These are phyloP conservation scores for Calcarisporium arbuscula DNA, from an alignment of 2,329 filamentous ascomycete species.

Conservation along the genomic window DNA sequence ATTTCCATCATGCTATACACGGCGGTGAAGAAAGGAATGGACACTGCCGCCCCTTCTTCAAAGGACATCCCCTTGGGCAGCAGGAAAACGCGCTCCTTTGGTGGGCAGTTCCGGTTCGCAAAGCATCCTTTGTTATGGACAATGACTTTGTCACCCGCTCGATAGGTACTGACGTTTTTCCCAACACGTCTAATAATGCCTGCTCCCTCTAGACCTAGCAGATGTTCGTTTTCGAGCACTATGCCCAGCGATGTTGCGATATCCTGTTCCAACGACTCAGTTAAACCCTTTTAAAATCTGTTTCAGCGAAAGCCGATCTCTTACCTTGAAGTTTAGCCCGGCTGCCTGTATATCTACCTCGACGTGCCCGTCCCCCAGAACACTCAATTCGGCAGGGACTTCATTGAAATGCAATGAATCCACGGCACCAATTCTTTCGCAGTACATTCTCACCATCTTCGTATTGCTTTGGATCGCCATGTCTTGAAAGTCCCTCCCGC, in stretches of 20 bases:
- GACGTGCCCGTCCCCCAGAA: neutral
- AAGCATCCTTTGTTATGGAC: neutral
- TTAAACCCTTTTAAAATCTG: too few species aligned
- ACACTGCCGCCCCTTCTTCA: conserved; percentile 24
- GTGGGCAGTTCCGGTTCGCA: neutral
- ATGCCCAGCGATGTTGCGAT: conserved; percentile 1
- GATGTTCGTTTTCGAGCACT: neutral
- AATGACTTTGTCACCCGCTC: neutral
- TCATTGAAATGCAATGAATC: too few species aligned
- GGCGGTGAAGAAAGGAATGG: conserved; percentile 9
- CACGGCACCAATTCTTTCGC: too few species aligned
- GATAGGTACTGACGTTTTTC: neutral
- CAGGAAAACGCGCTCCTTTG: neutral
- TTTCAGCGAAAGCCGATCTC: too few species aligned
- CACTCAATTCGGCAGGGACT: too few species aligned
- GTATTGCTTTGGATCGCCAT: too few species aligned
- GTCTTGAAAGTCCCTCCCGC: too few species aligned
- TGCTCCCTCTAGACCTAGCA: neutral
- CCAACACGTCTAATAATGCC: neutral
- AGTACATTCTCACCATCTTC: too few species aligned
- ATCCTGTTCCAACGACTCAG: too few species aligned
- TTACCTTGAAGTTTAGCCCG: conserved; percentile 3
- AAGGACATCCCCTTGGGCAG: conserved; percentile 18
- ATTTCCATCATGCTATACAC: neutral
- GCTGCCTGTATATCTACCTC: neutral